These are phyloP conservation scores for Poa pratensis DNA, from an alignment of 176 grass and related monocot species.

Conservation along the genomic window DNA sequence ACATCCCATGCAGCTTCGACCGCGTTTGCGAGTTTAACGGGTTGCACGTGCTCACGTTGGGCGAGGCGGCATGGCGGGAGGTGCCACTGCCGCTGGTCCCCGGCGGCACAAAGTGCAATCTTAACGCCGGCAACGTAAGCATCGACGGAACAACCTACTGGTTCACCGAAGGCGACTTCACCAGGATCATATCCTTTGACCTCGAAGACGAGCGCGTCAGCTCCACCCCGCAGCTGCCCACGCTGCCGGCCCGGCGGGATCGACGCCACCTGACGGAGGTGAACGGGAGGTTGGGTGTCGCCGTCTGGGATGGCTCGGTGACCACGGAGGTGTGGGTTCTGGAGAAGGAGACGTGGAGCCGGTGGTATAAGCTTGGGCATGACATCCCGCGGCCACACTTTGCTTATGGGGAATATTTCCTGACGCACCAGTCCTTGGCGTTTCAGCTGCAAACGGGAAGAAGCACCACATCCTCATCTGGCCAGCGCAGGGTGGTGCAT, in stretches of 20 bases:
- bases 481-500: not conserved
- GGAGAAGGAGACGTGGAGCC: not conserved
- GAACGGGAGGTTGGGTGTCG: not conserved
- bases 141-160: not conserved
- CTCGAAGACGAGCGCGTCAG: not conserved
- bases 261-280: not conserved
- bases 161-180: not conserved
- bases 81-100: not conserved
- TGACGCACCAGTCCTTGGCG: not conserved
- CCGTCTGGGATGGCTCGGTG: not conserved
- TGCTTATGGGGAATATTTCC: not conserved
- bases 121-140: not conserved
- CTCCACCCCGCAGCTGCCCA: not conserved
- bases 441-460: not conserved
- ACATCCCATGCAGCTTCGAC: not conserved
- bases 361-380: not conserved
- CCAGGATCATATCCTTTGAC: not conserved
- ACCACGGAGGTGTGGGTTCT: not conserved
- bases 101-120: not conserved
- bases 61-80: not conserved
- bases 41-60: not conserved
- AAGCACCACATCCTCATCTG: not conserved
- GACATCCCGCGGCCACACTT: not conserved
- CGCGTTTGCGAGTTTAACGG: not conserved
- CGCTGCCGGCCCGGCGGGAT: not conserved